phyloP scores from a whole-genome alignment of 352 stramenopile genomes.

The Albugo candida region DNA sequence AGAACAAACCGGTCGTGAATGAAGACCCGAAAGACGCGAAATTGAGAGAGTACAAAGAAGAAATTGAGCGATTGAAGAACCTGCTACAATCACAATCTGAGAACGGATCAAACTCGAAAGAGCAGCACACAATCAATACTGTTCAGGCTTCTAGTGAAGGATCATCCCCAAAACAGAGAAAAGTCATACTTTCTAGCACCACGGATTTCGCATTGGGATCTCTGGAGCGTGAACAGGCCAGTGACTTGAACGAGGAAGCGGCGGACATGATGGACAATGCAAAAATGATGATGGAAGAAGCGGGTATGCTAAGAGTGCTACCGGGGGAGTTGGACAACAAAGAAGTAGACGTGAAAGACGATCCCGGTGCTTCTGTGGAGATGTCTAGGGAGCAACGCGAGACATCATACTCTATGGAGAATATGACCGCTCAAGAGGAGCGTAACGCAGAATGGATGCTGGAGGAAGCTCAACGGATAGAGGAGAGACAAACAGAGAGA shows the following conservation, averaged over 20 bases:
- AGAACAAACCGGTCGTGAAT: constrained; percentile 92
- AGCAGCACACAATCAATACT: constrained; percentile 21
- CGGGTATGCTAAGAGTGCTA: constrained; percentile 19
- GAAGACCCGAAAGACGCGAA: constrained; percentile 88
- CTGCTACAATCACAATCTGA: constrained; percentile 49
- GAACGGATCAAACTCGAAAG: constrained; percentile 10
- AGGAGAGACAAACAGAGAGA: constrained; percentile 20
- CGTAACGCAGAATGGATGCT: constrained; percentile 41
- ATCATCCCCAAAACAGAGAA: background rate
- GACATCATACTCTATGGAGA: constrained; percentile 8
- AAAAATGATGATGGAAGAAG: constrained; percentile 62
- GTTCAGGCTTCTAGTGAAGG: constrained; percentile 11
- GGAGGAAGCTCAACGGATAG: constrained; percentile 23
- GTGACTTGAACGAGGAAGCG: constrained; percentile 38
- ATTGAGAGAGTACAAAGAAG: constrained; percentile 76
- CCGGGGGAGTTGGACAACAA: constrained; percentile 1
- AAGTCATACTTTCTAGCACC: background rate
- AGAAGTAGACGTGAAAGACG: background rate
- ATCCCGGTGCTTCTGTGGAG: background rate
- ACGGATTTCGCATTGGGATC: background rate
- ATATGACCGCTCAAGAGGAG: constrained; percentile 46
- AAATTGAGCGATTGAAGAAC: constrained; percentile 76
- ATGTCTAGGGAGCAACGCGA: background rate
- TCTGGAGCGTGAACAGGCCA: constrained; percentile 43
- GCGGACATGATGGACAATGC: constrained; percentile 43